These are phyloP conservation scores for Phaseolus lunatus DNA, from an alignment of 306 rosid species.

Conservation along the genomic window DNA sequence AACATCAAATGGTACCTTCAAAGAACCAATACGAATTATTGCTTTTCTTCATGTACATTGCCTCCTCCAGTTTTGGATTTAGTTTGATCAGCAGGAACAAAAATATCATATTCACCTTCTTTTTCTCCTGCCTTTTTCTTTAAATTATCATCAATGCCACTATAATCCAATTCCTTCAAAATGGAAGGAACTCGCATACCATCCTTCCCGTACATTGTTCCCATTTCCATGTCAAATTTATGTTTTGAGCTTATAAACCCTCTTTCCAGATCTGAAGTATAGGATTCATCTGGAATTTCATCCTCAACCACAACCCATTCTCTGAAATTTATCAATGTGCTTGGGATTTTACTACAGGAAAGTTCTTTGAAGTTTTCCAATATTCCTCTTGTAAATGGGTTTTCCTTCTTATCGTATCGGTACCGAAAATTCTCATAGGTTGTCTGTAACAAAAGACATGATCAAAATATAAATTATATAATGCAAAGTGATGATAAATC, in stretches of 20 bases:
- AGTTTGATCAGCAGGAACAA: slow-evolving; percentile 48
- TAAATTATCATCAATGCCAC: slow-evolving; percentile 54
- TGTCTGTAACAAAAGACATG: slow-evolving; percentile 60
- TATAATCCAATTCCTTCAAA: slow-evolving; percentile 69
- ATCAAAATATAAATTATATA: slow-evolving; percentile 13
- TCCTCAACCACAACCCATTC: slow-evolving; percentile 65
- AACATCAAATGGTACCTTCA: slow-evolving; percentile 61
- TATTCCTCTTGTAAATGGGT: slow-evolving; percentile 70
- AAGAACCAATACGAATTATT: slow-evolving; percentile 49
- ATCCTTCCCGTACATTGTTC: slow-evolving; percentile 58
- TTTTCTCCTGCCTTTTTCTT: slow-evolving; percentile 53
- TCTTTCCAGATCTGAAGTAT: slow-evolving; percentile 54
- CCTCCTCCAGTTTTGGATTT: slow-evolving; percentile 42
- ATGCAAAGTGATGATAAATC: neutral
- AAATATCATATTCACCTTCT: slow-evolving; percentile 47
- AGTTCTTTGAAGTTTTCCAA: slow-evolving; percentile 68
- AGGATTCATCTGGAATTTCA: slow-evolving; percentile 46
- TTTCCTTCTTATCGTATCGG: slow-evolving; percentile 87
- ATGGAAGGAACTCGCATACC: slow-evolving; percentile 54
- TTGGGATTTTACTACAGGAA: slow-evolving; percentile 73
- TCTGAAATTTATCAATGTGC: slow-evolving; percentile 70
- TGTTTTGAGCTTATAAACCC: slow-evolving; percentile 63
- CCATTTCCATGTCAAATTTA: slow-evolving; percentile 65
- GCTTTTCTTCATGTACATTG: slow-evolving; percentile 35
- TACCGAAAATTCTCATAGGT: slow-evolving; percentile 93